Percentiles rank a stretch among this genome's conserved stretches.
Conservation (phyloP, 2,329 filamentous ascomycete species). For the Monilinia laxa region DNA sequence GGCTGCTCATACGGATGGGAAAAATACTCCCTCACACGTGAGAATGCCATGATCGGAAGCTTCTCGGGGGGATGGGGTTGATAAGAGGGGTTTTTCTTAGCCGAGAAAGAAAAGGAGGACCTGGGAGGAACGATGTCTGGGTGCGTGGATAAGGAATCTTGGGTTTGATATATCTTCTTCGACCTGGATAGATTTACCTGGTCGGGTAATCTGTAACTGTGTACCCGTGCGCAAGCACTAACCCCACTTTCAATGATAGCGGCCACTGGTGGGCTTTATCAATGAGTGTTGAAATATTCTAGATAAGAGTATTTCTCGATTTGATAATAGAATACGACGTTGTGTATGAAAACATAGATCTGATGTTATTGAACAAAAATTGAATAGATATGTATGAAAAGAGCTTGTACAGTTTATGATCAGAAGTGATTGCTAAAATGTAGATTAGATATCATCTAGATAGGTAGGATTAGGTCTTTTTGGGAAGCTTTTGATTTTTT, state of each 20-base stretch:
- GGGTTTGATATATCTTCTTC: slow-evolving; percentile 5
- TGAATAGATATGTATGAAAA: not conserved
- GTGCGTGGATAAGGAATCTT: not conserved
- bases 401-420: too few relatives aligned
- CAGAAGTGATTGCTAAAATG: too few relatives aligned
- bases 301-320: not conserved
- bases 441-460: too few relatives aligned
- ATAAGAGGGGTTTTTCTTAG: not conserved
- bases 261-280: too few relatives aligned
- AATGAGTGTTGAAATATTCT: not conserved
- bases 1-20: slow-evolving; percentile 20
- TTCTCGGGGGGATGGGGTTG: not conserved
- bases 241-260: slow-evolving; percentile 16
- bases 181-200: slow-evolving; percentile 1
- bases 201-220: not conserved
- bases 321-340: not conserved
- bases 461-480: too few relatives aligned
- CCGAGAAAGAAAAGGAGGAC: not conserved
- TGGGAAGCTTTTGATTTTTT: too few relatives aligned
- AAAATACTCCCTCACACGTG: slow-evolving; percentile 19
- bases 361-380: not conserved
- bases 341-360: not conserved
- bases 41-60: not conserved
- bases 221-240: not conserved
- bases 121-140: too few relatives aligned